phyloP scores from a whole-genome alignment of 495 filamentous ascomycete genomes.

The Lichenothelia convexa region DNA sequence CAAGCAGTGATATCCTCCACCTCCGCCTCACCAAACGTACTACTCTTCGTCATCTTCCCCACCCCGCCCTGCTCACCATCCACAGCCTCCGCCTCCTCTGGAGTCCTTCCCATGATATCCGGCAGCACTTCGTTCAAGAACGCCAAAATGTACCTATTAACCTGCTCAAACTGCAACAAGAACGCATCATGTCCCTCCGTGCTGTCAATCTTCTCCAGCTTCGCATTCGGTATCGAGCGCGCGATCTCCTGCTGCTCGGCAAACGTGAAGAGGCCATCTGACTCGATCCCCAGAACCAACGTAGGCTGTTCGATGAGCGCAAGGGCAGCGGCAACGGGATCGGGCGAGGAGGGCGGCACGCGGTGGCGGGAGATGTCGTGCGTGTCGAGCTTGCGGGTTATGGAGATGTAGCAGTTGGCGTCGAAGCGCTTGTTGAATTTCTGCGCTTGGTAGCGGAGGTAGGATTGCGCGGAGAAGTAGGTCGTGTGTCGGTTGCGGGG shows the following conservation, averaged over 20 bases:
- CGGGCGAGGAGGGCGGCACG: conserved; percentile 19
- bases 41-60: conserved; percentile 45
- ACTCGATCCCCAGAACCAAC: conserved; percentile 80
- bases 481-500: conserved; percentile 43
- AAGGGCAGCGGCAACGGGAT: conserved; percentile 52
- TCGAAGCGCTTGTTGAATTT: conserved; percentile 97
- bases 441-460: conserved; percentile 90
- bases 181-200: conserved; percentile 95
- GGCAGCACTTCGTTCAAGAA: conserved; percentile 72
- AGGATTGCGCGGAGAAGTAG: conserved; percentile 93
- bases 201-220: conserved; percentile 71
- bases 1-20: conserved; percentile 95
- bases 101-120: conserved; percentile 55
- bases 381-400: conserved; percentile 96
- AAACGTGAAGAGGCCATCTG: conserved; percentile 89
- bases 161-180: conserved; percentile 89
- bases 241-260: conserved; percentile 88
- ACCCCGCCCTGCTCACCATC: conserved; percentile 23
- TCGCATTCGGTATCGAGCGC: conserved; percentile 56
- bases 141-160: conserved; percentile 68
- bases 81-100: conserved; percentile 17
- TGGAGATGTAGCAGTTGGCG: conserved; percentile 96
- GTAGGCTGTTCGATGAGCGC: conserved; percentile 68
- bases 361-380: conserved; percentile 78
- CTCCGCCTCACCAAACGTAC: conserved; percentile 86